Base-by-base conservation (phyloP, 208 protist genomes). In the Leishmania martiniquensis region DNA sequence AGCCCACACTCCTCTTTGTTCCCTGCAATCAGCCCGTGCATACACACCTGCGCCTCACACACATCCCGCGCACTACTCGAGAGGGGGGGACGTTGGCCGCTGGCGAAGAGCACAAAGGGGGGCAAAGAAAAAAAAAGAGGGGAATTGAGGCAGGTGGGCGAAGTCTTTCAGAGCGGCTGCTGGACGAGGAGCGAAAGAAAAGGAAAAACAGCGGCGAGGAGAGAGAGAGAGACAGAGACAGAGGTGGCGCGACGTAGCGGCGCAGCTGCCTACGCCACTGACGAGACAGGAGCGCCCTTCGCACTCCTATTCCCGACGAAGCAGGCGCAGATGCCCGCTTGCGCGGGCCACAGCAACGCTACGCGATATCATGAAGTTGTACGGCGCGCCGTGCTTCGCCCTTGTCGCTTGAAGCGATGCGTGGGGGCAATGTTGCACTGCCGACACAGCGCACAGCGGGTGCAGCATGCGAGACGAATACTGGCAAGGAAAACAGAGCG, bases 211-310 rank as follows among this genome's bases (percentile, higher is more conserved):
- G n/a, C n/a, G n/a, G n/a, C n/a, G n/a, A n/a, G n/a, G n/a, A n/a
- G n/a, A n/a, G n/a, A n/a, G n/a, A n/a, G n/a, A n/a, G n/a, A 62
- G 65, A 79, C 29, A 71, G 71, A 77, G 57, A 54, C n/a, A 65
- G 60, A 67, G 62, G n/a, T 67, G n/a, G 52, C 52, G 7, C 34
- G 17, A 44, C 32, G 44, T n/a, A 39, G 32, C 5, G 34, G 12
- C 34, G 32, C 47, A 47, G 29, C 54, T 59, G 5, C 47, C 17
- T 71, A 57, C 25, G 55, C 17, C 32, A n/a, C 54, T 37, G 10
- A 9, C 51, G 68, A 25, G 4, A 54, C 9, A 4, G 29, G 34
- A 71, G 17, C 9, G 5, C 13, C 4, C 37, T 20, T 67, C 29
- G 37, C 62, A 67, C 20, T 37, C 37, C 13, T 39, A 67, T 42